phyloP scores from a whole-genome alignment of 2,329 filamentous ascomycete genomes.

The Aspergillus clavatus region DNA sequence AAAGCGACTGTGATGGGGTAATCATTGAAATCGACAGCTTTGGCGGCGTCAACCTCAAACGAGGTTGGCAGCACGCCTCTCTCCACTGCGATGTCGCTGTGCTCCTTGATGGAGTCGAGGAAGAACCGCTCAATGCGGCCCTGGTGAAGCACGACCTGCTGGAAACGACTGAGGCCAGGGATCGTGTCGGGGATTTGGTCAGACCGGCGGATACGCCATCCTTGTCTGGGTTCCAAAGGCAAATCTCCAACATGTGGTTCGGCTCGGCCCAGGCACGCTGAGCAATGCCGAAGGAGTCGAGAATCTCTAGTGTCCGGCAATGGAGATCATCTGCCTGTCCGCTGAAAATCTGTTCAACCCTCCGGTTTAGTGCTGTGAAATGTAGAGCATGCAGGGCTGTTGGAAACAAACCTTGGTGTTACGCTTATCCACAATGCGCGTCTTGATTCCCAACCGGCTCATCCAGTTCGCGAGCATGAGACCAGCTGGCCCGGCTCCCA shows the following conservation, averaged over 20 bases:
- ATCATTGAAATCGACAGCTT: slow-evolving; percentile 43
- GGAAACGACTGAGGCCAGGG: slow-evolving; percentile 57
- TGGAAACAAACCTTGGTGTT: slow-evolving; percentile 3
- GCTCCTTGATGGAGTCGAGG: slow-evolving; percentile 55
- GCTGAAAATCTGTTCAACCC: slow-evolving; percentile 13
- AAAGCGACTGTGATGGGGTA: slow-evolving; percentile 60
- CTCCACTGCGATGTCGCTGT: slow-evolving; percentile 55
- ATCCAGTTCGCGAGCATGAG: slow-evolving; percentile 12
- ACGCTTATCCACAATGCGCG: slow-evolving; percentile 15
- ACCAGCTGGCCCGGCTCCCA: slow-evolving; percentile 13
- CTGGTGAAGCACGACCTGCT: slow-evolving; percentile 65
- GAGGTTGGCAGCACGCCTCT: slow-evolving; percentile 55
- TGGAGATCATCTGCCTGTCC: slow-evolving; percentile 55
- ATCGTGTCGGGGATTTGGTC: slow-evolving; percentile 61
- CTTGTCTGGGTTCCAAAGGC: slow-evolving; percentile 53
- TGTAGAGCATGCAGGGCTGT: neutral
- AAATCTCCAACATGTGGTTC: slow-evolving; percentile 25
- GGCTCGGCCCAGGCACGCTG: slow-evolving; percentile 51
- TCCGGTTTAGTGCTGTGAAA: too few relatives aligned
- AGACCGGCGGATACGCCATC: slow-evolving; percentile 55
- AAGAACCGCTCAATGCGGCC: slow-evolving; percentile 66
- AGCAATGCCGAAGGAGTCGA: slow-evolving; percentile 65
- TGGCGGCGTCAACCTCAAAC: slow-evolving; percentile 51
- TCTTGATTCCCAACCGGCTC: slow-evolving; percentile 11
- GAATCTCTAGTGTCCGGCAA: slow-evolving; percentile 65